Evolutionary conservation across 2,329 filamentous ascomycete species (phyloP), one percentile per base, ranked within the genome.

Genomic region (Penicillium sp.): DNA sequence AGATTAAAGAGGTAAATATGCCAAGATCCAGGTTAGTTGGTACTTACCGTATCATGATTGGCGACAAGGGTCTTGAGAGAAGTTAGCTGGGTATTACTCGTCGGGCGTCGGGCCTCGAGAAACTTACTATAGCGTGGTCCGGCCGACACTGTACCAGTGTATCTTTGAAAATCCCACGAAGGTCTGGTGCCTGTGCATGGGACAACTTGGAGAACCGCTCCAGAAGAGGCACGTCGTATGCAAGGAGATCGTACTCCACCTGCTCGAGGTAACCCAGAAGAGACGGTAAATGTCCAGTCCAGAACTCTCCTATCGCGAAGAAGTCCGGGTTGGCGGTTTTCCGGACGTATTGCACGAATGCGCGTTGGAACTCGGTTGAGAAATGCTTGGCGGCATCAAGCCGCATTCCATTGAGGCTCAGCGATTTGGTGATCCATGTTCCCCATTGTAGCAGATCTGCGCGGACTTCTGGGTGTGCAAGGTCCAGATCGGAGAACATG

Each of bases 301-400:
- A 90, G 69, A 87, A 89, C 66, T 91, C 88, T 10, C 86, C 87
- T 1, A 91, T 83, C 16, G 89, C 75, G 66, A 89, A 87, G 71
- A 85, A 84, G 15, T 82, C 74, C 13, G 78, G 73, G 3, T 81
- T 81, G 31, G 79, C 76, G 0, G 71, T 73, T 43, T 77, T 75
- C 66, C 82, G 82, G 57, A 89, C 72, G 45, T 82, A 76, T 6
- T 76, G 75, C 50, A 90, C 81, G 73, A 89, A 89, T n/a, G 84
- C 79, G 41, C 79, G 80, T 33, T 87, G 80, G 67, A 91, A 91
- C n/a, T 79, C 77, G 57, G 83, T 82, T 29, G 84, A 87, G 72
- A 87, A 89, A 72, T 91, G 88, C 73, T 90, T 88, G 31, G 87
- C 84, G 13, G 88, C 88, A 69, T 91, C 88, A 50, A 91, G 81